These are phyloP conservation scores for Backusella tuberculispora DNA, from an alignment of 192 early-diverging fungal genomes.

Conservation along the genomic window DNA sequence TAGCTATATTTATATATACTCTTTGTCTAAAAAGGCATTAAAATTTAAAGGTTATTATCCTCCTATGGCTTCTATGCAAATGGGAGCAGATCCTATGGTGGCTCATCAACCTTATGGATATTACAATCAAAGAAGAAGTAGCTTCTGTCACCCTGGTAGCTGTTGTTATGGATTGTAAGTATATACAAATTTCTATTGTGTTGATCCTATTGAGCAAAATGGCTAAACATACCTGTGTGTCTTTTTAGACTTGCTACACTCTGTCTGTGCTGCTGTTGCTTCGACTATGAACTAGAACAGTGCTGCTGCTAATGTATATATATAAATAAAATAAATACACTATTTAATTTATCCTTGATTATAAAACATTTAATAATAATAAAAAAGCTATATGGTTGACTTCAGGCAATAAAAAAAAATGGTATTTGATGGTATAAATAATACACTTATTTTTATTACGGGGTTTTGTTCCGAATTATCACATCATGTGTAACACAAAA, in stretches of 20 bases:
- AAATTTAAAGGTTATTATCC: constrained; percentile 2
- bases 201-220: not conserved
- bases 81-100: constrained; percentile 2
- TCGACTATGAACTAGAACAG: not conserved
- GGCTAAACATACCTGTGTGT: not conserved
- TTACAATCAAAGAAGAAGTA: not conserved
- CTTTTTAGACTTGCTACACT: not conserved
- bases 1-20: not conserved
- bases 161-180: constrained; percentile 6
- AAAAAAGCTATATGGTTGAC: not conserved
- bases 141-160: not conserved
- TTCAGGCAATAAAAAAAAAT: not conserved
- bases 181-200: not conserved
- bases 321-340: not conserved
- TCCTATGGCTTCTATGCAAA: constrained; percentile 5
- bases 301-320: constrained; percentile 12
- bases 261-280: not conserved
- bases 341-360: not conserved
- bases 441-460: not conserved
- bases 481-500: not conserved
- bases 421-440: not conserved
- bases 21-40: not conserved
- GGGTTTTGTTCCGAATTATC: not conserved
- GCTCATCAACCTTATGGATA: not conserved
- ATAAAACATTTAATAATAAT: not conserved